Evolutionary conservation across 192 early-diverging fungal genomes (phyloP).

Genomic region (Mortierella hygrophila): DNA sequence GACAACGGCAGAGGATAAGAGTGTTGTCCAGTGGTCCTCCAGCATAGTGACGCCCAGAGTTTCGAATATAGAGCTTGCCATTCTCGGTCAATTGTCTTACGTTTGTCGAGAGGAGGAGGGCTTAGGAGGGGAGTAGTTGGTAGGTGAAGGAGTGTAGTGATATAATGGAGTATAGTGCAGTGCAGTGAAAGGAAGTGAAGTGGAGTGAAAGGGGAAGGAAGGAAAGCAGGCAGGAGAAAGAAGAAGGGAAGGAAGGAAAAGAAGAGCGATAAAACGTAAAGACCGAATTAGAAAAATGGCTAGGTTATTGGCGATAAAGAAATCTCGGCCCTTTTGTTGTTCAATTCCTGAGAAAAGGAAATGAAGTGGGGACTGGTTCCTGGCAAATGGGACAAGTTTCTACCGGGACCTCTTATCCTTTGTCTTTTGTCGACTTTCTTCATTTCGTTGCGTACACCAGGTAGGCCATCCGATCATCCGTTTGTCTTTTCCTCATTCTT

Average conservation of each 20-base stretch:
- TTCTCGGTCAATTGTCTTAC: background rate
- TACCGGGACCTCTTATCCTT: background rate
- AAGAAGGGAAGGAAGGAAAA: constrained; percentile 18
- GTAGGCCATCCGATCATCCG: background rate
- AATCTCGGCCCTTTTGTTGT: background rate
- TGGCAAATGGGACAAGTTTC: constrained; percentile 28
- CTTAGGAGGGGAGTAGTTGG: background rate
- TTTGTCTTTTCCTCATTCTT: background rate
- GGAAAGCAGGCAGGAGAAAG: background rate
- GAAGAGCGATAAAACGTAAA: background rate
- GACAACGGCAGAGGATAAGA: constrained; percentile 61
- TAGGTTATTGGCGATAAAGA: background rate
- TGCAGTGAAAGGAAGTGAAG: background rate
- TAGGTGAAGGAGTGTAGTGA: background rate
- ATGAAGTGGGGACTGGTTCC: constrained; percentile 7
- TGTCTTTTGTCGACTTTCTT: background rate
- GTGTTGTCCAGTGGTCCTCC: constrained; percentile 73
- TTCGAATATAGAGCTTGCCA: constrained; percentile 55
- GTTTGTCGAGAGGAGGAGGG: background rate
- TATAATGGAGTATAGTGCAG: background rate
- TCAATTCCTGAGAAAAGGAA: background rate
- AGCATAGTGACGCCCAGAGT: constrained; percentile 69
- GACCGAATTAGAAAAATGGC: too few relatives aligned
- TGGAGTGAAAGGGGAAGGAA: background rate
- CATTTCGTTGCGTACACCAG: background rate